Conservation (phyloP, 2,329 filamentous ascomycete species). For the Bipolaris sorokiniana region DNA sequence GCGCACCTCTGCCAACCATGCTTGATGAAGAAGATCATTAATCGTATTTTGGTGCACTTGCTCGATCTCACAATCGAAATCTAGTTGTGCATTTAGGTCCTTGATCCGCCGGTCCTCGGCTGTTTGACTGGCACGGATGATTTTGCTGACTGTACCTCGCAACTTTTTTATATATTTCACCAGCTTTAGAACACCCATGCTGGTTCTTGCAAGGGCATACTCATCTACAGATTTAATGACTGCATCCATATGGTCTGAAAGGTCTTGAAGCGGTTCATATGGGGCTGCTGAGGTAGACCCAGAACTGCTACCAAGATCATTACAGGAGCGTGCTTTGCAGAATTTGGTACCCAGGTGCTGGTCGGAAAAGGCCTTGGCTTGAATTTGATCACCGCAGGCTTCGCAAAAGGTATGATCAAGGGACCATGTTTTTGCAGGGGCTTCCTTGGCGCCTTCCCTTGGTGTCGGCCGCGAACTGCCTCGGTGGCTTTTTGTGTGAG, state of each 20-base stretch:
- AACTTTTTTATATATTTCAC: background rate
- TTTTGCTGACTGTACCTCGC: constrained; percentile 1
- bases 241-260: background rate
- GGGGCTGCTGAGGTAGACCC: background rate
- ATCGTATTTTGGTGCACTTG: background rate
- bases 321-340: constrained; percentile 1
- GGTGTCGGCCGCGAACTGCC: too few relatives aligned
- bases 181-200: background rate
- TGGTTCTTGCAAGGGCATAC: background rate
- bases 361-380: constrained; percentile 1
- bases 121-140: background rate
- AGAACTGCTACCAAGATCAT: constrained; percentile 1
- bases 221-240: background rate
- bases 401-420: background rate
- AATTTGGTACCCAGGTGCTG: background rate
- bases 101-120: constrained; percentile 4
- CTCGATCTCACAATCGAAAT: constrained; percentile 3
- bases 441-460: background rate
- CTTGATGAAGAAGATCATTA: background rate
- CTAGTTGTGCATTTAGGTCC: constrained; percentile 3
- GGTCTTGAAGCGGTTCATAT: background rate
- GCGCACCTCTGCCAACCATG: constrained; percentile 2
- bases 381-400: background rate
- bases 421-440: background rate
- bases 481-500: too few relatives aligned